Evolutionary conservation across 139 green algal species (phyloP).

Genomic region (Ettlia oleoabundans): DNA sequence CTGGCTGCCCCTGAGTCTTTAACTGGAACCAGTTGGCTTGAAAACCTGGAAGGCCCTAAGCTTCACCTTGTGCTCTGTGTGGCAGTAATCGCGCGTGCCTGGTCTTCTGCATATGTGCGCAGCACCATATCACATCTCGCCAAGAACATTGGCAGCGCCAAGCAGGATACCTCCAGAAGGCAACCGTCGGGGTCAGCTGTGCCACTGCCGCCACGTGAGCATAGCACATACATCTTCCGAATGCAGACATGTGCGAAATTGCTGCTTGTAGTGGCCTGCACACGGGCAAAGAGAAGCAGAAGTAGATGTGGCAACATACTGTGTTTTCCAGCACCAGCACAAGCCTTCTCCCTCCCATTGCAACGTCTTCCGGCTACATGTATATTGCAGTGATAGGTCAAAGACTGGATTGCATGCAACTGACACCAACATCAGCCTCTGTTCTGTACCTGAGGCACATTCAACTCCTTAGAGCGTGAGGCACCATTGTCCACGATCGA

Average conservation of each 20-base stretch:
- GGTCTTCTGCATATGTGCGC: conserved; percentile 33
- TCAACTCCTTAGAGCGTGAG: conserved; percentile 15
- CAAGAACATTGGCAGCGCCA: conserved; percentile 79
- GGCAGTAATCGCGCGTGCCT: not conserved
- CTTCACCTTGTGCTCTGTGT: not conserved
- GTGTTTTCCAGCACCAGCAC: no score
- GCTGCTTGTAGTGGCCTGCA: conserved; percentile 38
- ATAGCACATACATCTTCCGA: conserved; percentile 85
- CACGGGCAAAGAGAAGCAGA: no score
- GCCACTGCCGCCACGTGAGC: conserved; percentile 62
- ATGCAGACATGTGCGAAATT: conserved; percentile 83
- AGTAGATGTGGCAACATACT: no score
- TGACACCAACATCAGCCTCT: no score
- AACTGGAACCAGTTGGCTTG: no score
- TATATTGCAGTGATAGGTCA: no score
- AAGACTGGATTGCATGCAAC: no score
- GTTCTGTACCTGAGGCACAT: conserved; percentile 43
- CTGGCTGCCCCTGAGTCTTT: no score
- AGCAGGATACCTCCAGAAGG: conserved; percentile 63
- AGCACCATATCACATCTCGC: conserved; percentile 65
- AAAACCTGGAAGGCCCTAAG: not conserved
- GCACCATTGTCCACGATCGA: conserved; percentile 67
- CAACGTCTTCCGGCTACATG: no score
- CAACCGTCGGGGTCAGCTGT: conserved; percentile 31
- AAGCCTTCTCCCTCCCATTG: no score